Base-by-base conservation (phyloP, 2,329 filamentous ascomycete genomes). In the Fusarium musae region DNA sequence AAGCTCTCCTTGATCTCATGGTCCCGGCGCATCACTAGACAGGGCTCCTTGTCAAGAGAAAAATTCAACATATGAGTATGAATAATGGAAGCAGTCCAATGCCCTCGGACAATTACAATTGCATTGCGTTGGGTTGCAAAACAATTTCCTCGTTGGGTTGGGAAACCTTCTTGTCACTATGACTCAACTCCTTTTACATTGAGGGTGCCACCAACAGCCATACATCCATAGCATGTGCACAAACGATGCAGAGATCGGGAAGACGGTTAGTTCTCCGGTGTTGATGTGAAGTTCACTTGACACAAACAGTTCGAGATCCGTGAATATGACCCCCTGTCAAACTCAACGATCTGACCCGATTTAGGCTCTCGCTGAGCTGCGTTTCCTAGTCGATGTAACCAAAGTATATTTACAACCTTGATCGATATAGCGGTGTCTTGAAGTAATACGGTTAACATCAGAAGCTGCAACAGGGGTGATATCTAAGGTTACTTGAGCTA, bases 341-440 rank as follows among this genome's bases (percentile, higher is more conserved):
- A 47, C 36, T 54, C 61, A 68, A 70, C 65, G 67, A 60, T 58
- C 72, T 75, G 61, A 63, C 44, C 64, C 70, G 60, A 76, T 72
- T 60, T 42, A 60, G 70, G 59, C 66, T 34, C 50, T 64, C 56
- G 42, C 63, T 57, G 30, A 59, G 44, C 54, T 68, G 21, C 59
- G 46, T 70, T 70, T n/a, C 66, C 68, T 54, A 58, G 60, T 44
- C 58, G 49, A 61, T 59, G 28, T 63, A 43, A 58, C 46, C 32
- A 58, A 40, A 56, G 50, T 40, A 34, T 47, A 42, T 26, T 39
- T 23, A 52, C 26, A 61, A 59, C 47, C 39, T 69, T 47, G 32
- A 34, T 50, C 40, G 36, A 28, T 46, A 30, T 50, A 43, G 36
- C 56, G 37, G 26, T 63, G 49, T 59, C 58, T 32, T 28, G 21